These are phyloP conservation scores for Mycena olivaceomarginata DNA, from an alignment of 768 basidiomycete genomes.

Conservation along the genomic window DNA sequence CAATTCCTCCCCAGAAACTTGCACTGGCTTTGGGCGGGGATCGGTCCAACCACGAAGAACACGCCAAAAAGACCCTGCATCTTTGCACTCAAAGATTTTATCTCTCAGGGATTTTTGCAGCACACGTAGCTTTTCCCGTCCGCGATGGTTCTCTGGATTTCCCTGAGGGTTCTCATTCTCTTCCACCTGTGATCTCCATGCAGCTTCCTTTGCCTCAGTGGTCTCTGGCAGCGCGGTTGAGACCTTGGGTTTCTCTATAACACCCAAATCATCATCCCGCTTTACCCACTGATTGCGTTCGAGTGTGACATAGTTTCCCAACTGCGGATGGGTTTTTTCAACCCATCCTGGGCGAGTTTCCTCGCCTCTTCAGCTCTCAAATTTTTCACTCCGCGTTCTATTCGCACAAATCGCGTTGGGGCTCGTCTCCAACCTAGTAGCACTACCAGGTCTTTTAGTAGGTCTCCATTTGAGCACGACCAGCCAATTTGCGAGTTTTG, in stretches of 20 bases:
- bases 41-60: slow-evolving; percentile 30
- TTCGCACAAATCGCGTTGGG: slow-evolving; percentile 7
- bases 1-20: slow-evolving; percentile 7
- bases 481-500: slow-evolving; percentile 13
- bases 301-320: background rate
- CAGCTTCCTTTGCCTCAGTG: background rate
- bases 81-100: slow-evolving; percentile 13
- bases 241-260: background rate
- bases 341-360: background rate
- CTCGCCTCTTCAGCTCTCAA: background rate
- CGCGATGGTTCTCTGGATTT: slow-evolving; percentile 17
- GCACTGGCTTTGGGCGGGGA: slow-evolving; percentile 14
- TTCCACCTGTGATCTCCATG: background rate
- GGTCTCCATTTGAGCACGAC: background rate
- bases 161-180: background rate
- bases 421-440: background rate
- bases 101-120: slow-evolving; percentile 2
- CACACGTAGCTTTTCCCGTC: slow-evolving; percentile 5
- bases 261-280: background rate
- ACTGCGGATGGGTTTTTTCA: background rate
- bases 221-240: slow-evolving; percentile 15
- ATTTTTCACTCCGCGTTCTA: background rate
- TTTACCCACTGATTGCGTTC: background rate
- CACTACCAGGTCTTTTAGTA: background rate
- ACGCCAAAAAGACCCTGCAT: slow-evolving; percentile 20